Conservation (phyloP, 1,284 basidiomycete genomes). For the Mycosarcoma mackinlayi region DNA sequence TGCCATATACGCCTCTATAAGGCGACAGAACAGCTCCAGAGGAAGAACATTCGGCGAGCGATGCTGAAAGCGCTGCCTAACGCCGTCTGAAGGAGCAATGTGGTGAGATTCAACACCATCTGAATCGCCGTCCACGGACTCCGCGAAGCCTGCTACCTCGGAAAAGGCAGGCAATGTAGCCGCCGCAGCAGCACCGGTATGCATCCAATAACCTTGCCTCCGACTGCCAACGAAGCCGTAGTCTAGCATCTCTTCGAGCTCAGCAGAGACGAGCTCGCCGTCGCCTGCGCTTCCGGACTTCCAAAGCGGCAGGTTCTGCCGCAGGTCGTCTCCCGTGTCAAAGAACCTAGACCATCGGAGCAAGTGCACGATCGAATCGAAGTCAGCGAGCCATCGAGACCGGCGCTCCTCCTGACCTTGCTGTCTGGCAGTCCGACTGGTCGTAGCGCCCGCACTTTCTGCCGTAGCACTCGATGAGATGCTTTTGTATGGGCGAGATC, state of each 20-base stretch:
- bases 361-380: conserved; percentile 34
- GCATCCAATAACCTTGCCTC: neutral
- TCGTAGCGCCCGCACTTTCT: neutral
- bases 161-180: conserved; percentile 11
- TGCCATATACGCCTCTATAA: conserved; percentile 38
- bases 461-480: neutral
- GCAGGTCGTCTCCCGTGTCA: conserved; percentile 36
- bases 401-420: conserved; percentile 7
- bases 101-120: neutral
- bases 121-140: neutral
- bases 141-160: neutral
- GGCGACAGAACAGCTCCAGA: conserved; percentile 17
- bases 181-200: conserved; percentile 10
- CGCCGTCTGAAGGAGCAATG: conserved; percentile 1
- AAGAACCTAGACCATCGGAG: conserved; percentile 38
- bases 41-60: conserved; percentile 31
- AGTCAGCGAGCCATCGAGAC: conserved; percentile 13
- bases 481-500: neutral
- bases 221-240: conserved; percentile 2
- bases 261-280: conserved; percentile 22
- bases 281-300: conserved; percentile 13
- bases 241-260: conserved; percentile 27
- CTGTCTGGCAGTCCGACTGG: neutral
- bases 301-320: conserved; percentile 28
- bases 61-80: neutral